These are phyloP conservation scores for Dalbergia oliveri DNA, from an alignment of 306 rosid species.

Conservation along the genomic window DNA sequence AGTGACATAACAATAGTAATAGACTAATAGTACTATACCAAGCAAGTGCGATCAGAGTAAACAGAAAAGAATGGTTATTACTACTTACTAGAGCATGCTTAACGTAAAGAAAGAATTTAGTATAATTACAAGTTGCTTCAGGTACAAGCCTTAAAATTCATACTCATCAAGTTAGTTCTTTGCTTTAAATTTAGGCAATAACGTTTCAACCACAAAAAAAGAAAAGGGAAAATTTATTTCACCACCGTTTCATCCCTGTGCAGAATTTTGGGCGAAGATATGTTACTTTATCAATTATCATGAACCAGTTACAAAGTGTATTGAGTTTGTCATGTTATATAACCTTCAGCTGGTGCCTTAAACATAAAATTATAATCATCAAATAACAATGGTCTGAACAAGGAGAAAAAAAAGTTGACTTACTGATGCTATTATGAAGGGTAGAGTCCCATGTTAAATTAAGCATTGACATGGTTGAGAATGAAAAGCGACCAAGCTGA, in stretches of 20 bases:
- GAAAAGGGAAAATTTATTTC: background rate
- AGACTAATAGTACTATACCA: background rate
- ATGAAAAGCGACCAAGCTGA: slow-evolving; percentile 56
- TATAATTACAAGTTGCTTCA: slow-evolving; percentile 50
- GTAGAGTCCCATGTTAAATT: slow-evolving; percentile 53
- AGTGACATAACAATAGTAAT: background rate
- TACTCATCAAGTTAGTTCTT: slow-evolving; percentile 41
- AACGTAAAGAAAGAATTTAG: slow-evolving; percentile 39
- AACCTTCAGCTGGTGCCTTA: background rate
- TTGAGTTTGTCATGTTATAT: background rate
- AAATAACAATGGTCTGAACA: background rate
- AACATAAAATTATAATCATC: background rate
- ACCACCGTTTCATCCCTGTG: background rate
- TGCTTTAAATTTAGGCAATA: background rate
- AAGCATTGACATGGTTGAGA: slow-evolving; percentile 49
- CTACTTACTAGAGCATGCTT: slow-evolving; percentile 12
- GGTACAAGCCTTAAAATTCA: slow-evolving; percentile 48
- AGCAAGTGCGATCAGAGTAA: background rate
- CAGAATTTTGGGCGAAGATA: background rate
- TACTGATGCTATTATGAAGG: slow-evolving; percentile 57
- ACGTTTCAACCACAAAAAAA: background rate
- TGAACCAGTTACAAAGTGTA: background rate
- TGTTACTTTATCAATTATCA: background rate
- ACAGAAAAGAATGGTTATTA: slow-evolving; percentile 7
- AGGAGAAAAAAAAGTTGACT: slow-evolving; percentile 37